Base-by-base conservation (phyloP, 2,329 filamentous ascomycete genomes). In the Pseudohalonectria lignicola region DNA sequence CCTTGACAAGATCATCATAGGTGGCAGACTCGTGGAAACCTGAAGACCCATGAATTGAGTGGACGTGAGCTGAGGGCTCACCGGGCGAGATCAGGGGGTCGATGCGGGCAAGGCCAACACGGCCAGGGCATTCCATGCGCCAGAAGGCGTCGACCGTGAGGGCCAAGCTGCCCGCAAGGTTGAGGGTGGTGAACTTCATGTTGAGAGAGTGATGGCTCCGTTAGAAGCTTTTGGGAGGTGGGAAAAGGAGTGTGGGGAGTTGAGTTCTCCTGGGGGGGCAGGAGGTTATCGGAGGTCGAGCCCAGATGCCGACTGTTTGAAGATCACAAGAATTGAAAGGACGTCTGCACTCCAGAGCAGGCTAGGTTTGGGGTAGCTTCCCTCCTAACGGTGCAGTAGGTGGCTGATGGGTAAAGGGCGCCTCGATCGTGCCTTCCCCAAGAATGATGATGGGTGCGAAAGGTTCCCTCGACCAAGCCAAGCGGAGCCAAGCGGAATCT, bases 121-220 rank as follows among this genome's bases (percentile, higher is more conserved):
- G 71, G 40, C 77, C 79, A 48, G 75, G 81, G 60, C 86, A 94
- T 50, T 86, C 82, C 72, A 94, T 83, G 54, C 87, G 85, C 85
- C 85, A 94, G 61, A 94, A 94, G 42, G 82, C 87, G 48, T 71
- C 54, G 34, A n/a, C 31, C 33, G 26, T 39, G 42, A 44, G 37
- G 45, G 42, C n/a, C 9, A 41, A 30, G 39, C 20, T 21, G 36
- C 37, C 33, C 23, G 44, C 37, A 40, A 45, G 16, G 12, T 37
- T 26, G 30, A 44, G 36, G 13, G 34, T 26, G 9, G 21, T 33
- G 21, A 40, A 20, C 29, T 25, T 40, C 39, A 40, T 40, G 23
- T 23, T 36, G 25, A 20, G 10, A n/a, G 16, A 26, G 12, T 26
- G 23, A 26, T 26, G 23, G 7, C 8, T 26, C 23, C 8, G 12